These are phyloP conservation scores for Fusarium sulawesiense DNA, from an alignment of 2,329 filamentous ascomycete genomes.

Conservation along the genomic window DNA sequence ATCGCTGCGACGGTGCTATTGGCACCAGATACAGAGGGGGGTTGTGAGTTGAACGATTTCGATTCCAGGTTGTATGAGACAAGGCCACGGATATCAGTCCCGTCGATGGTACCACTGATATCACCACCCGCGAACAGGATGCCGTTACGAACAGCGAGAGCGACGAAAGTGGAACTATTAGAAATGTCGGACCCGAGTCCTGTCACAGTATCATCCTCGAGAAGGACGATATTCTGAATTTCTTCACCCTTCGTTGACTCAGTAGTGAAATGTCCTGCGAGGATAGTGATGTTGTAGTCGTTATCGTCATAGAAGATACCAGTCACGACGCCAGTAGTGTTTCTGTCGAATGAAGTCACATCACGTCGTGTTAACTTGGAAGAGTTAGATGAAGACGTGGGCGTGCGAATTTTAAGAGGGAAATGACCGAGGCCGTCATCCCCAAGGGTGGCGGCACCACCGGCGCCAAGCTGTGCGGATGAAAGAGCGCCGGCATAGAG, in stretches of 20 bases:
- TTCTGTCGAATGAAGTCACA: slow-evolving; percentile 52
- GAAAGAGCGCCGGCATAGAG: slow-evolving; percentile 87
- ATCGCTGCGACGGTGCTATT: slow-evolving; percentile 82
- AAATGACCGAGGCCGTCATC: slow-evolving; percentile 64
- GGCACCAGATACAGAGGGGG: slow-evolving; percentile 77
- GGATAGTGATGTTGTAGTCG: slow-evolving; percentile 82
- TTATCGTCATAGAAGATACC: slow-evolving; percentile 81
- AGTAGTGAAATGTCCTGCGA: slow-evolving; percentile 87
- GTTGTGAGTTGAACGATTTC: slow-evolving; percentile 75
- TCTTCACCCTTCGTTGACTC: slow-evolving; percentile 74
- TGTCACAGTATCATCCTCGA: slow-evolving; percentile 80
- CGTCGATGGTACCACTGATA: slow-evolving; percentile 76
- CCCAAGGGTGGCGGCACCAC: slow-evolving; percentile 76
- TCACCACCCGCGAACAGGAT: slow-evolving; percentile 85
- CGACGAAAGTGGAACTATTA: slow-evolving; percentile 77
- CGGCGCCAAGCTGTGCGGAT: slow-evolving; percentile 78
- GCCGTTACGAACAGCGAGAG: slow-evolving; percentile 74
- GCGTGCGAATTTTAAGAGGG: slow-evolving; percentile 65
- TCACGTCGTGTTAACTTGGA: slow-evolving; percentile 61
- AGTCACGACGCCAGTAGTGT: slow-evolving; percentile 76
- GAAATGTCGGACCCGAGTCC: slow-evolving; percentile 77
- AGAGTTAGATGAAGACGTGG: slow-evolving; percentile 47
- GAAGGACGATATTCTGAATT: slow-evolving; percentile 83
- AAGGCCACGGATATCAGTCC: slow-evolving; percentile 75
- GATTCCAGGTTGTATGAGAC: slow-evolving; percentile 80